phyloP scores from a whole-genome alignment of 2,329 filamentous ascomycete genomes.

The Ophiostoma sp. region DNA sequence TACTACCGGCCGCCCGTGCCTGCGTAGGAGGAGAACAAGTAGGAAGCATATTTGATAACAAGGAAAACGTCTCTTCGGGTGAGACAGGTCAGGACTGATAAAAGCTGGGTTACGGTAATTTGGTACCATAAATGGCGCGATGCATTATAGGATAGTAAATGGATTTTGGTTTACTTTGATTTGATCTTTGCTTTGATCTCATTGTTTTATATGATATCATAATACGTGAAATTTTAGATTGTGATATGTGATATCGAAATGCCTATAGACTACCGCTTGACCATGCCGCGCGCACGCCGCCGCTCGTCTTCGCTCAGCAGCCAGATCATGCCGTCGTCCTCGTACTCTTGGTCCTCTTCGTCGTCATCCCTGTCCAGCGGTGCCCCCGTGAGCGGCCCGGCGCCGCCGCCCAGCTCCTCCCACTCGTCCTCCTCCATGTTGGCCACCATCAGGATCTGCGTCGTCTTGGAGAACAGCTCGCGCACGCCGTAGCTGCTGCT shows the following conservation, averaged over 20 bases:
- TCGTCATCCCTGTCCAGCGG: slow-evolving; percentile 28
- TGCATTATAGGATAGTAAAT: too few species aligned
- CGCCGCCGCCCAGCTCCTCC: slow-evolving; percentile 58
- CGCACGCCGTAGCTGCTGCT: slow-evolving; percentile 68
- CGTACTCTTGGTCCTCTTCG: slow-evolving; percentile 40
- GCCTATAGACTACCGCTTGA: slow-evolving; percentile 32
- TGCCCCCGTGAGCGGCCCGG: not conserved
- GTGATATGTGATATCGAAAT: not conserved
- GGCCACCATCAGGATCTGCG: slow-evolving; percentile 77
- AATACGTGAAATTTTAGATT: not conserved
- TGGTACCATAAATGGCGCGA: too few species aligned
- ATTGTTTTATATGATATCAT: too few species aligned
- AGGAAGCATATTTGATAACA: not conserved
- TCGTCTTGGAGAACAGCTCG: slow-evolving; percentile 69
- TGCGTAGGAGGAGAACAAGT: not conserved
- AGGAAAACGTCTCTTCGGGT: not conserved
- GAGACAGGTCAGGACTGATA: not conserved
- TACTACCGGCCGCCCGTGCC: slow-evolving; percentile 50
- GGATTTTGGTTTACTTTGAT: too few species aligned
- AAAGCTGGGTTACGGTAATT: too few species aligned
- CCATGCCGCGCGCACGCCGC: slow-evolving; percentile 63
- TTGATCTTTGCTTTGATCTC: too few species aligned
- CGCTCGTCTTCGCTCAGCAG: slow-evolving; percentile 68
- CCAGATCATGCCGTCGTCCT: slow-evolving; percentile 64
- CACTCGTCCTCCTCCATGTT: slow-evolving; percentile 97